phyloP scores from a whole-genome alignment of 192 early-diverging fungal genomes.

The Podila epigama region DNA sequence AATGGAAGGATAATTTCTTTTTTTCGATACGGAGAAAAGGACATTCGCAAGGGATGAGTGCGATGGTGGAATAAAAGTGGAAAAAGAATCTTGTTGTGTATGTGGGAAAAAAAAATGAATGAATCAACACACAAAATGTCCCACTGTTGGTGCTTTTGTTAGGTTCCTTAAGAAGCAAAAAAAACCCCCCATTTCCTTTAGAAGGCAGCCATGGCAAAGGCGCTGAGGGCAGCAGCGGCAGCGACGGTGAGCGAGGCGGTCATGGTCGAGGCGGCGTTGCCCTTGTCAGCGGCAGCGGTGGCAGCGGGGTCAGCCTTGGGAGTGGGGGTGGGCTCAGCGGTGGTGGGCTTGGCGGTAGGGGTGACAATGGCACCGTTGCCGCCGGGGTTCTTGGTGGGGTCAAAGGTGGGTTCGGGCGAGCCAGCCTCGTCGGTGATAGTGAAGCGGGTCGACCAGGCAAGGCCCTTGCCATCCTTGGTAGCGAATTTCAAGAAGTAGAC shows the following conservation, averaged over 20 bases:
- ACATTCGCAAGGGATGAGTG: not conserved
- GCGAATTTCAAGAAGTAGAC: slow-evolving; percentile 40
- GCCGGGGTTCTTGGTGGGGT: slow-evolving; percentile 35
- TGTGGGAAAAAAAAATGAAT: not conserved
- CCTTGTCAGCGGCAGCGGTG: slow-evolving; percentile 1
- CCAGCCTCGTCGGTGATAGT: slow-evolving; percentile 31
- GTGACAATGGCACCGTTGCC: slow-evolving; percentile 26
- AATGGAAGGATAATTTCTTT: too few relatives aligned
- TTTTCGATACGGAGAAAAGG: not conserved
- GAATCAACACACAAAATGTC: too few relatives aligned
- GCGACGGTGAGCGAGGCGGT: not conserved
- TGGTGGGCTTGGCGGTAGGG: not conserved
- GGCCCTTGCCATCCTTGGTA: not conserved
- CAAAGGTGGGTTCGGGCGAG: slow-evolving; percentile 14
- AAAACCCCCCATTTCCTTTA: not conserved
- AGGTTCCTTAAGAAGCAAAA: slow-evolving; percentile 6
- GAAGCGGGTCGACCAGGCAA: slow-evolving; percentile 42
- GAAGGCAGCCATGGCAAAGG: slow-evolving; percentile 17
- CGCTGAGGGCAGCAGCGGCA: slow-evolving; percentile 5
- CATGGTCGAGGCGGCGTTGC: not conserved
- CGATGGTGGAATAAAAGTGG: not conserved
- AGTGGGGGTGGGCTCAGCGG: not conserved
- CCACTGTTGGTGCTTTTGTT: too few relatives aligned
- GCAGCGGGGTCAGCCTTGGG: not conserved
- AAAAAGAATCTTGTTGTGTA: too few relatives aligned